These are phyloP conservation scores for Meyerozyma elateridarum DNA, from an alignment of 1,139 yeast genomes.

Conservation along the genomic window DNA sequence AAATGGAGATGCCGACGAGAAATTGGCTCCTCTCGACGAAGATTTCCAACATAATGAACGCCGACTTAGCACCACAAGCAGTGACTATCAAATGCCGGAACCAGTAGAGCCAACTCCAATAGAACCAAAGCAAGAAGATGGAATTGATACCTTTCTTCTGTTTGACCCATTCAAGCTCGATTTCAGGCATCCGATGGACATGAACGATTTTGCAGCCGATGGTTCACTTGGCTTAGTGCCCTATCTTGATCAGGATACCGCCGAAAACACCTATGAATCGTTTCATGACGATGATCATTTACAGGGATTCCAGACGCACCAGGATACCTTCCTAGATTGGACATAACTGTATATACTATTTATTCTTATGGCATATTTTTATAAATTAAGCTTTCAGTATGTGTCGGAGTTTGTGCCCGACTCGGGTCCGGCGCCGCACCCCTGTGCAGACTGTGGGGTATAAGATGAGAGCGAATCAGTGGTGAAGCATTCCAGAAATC, in stretches of 20 bases:
- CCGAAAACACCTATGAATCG: conserved; percentile 12
- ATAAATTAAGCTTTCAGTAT: not conserved
- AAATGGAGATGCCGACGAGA: too few relatives aligned
- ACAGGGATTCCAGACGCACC: not conserved
- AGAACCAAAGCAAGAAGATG: not conserved
- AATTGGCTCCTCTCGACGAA: not conserved
- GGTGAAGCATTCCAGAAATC: conserved; percentile 1
- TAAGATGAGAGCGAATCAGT: too few relatives aligned
- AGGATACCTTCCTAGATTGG: conserved; percentile 2
- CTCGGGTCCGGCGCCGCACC: conserved; percentile 5
- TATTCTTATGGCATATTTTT: not conserved
- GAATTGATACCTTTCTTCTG: conserved; percentile 15
- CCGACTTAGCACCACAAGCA: conserved; percentile 3
- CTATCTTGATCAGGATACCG: conserved; percentile 39
- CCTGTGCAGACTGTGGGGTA: too few relatives aligned
- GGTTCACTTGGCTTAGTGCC: conserved; percentile 64
- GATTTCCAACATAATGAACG: conserved; percentile 1
- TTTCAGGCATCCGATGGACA: conserved; percentile 31
- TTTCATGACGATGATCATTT: not conserved
- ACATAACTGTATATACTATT: conserved; percentile 1
- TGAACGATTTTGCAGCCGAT: conserved; percentile 61
- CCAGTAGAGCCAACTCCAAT: conserved; percentile 2
- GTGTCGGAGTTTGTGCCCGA: conserved; percentile 1
- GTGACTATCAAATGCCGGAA: not conserved
- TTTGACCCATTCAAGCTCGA: conserved; percentile 41